phyloP scores from a whole-genome alignment of 2,329 filamentous ascomycete genomes.

The Lasiodiplodia gonubiensis region DNA sequence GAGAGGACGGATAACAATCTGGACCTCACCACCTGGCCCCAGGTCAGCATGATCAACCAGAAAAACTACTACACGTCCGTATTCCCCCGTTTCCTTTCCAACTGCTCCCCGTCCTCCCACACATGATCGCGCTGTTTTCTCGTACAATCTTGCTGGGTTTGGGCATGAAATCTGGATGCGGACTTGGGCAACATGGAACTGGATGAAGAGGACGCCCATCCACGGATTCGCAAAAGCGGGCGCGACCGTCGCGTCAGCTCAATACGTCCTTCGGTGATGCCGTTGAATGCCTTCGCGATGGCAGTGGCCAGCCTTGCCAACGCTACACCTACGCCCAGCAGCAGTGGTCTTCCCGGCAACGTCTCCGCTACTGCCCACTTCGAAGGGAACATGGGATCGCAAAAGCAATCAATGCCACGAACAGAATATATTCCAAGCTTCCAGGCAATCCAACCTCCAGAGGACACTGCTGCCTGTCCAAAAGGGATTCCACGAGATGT shows the following conservation, averaged over 20 bases:
- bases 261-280: background rate
- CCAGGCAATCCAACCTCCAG: too few species aligned
- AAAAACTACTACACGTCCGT: slow-evolving; percentile 98
- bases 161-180: background rate
- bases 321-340: too few species aligned
- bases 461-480: too few species aligned
- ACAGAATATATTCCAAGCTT: too few species aligned
- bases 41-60: slow-evolving; percentile 93
- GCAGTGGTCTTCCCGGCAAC: too few species aligned
- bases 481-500: too few species aligned
- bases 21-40: slow-evolving; percentile 92
- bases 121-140: background rate
- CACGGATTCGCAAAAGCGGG: background rate
- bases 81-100: background rate
- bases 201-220: too few species aligned
- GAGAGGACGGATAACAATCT: slow-evolving; percentile 98
- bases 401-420: too few species aligned
- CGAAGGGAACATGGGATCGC: too few species aligned
- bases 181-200: background rate
- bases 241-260: background rate
- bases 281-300: background rate
- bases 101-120: background rate
- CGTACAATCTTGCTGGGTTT: background rate
- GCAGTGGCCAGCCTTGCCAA: too few species aligned
- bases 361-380: too few species aligned